Evolutionary conservation across 345 rosid genomes (phyloP).

Genomic region (Eucalyptus pauciflora): DNA sequence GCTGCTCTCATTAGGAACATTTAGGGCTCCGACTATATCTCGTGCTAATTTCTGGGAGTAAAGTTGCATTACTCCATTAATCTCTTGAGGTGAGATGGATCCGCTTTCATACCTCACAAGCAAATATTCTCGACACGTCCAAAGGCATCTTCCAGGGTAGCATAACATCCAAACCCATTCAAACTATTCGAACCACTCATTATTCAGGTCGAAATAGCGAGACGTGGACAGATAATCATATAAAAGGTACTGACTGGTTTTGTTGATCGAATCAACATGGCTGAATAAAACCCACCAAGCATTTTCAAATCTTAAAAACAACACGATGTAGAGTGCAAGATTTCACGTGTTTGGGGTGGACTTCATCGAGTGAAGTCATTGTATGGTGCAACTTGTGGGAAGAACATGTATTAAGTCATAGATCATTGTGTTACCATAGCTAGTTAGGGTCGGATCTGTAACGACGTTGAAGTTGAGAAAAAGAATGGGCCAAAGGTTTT

Average conservation of each 20-base stretch:
- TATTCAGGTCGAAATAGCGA: not conserved
- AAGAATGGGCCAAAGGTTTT: not conserved
- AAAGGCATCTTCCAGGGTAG: not conserved
- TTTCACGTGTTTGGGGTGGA: not conserved
- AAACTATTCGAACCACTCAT: not conserved
- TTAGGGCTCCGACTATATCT: not conserved
- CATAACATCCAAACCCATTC: not conserved
- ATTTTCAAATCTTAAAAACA: not conserved
- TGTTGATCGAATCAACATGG: not conserved
- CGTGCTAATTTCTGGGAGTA: not conserved
- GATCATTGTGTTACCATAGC: not conserved
- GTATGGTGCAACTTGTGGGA: not conserved
- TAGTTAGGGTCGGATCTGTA: not conserved
- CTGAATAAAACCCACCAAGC: not conserved
- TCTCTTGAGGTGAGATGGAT: not conserved
- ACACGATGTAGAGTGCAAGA: not conserved
- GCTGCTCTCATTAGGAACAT: not conserved
- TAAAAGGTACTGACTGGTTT: not conserved
- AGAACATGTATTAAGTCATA: not conserved
- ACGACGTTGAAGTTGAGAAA: not conserved
- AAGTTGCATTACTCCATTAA: not conserved
- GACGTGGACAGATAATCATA: not conserved
- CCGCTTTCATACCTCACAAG: not conserved
- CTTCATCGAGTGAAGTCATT: not conserved
- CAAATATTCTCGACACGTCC: not conserved